phyloP scores from a whole-genome alignment of 768 basidiomycete genomes.

The Leccinum longicurvipes region DNA sequence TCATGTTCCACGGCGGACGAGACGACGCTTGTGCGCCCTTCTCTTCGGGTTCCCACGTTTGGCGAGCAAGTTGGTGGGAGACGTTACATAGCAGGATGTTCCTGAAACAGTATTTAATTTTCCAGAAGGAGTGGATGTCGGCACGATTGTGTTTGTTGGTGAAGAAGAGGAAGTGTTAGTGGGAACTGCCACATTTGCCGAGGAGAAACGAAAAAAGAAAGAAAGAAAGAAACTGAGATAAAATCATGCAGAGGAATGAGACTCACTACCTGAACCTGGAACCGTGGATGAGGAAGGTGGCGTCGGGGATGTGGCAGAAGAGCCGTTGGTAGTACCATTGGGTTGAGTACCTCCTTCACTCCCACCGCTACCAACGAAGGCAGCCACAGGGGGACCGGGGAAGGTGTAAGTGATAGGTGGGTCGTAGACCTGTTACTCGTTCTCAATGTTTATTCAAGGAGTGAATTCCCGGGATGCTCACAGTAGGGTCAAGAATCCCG shows the following conservation, averaged over 20 bases:
- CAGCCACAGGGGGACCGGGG: conserved; percentile 51
- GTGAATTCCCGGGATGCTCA: conserved; percentile 14
- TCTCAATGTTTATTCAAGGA: not conserved
- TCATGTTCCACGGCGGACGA: conserved; percentile 16
- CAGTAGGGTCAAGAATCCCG: conserved; percentile 57
- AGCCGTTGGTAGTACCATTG: conserved; percentile 16
- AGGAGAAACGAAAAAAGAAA: conserved; percentile 11
- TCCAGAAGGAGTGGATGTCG: conserved; percentile 8
- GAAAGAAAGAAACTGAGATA: not conserved
- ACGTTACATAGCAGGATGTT: conserved; percentile 16
- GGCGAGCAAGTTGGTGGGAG: conserved; percentile 10
- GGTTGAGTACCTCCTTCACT: conserved; percentile 20
- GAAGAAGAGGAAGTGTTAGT: conserved; percentile 21
- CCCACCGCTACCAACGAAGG: conserved; percentile 32
- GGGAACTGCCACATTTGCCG: conserved; percentile 20
- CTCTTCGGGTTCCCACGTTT: conserved; percentile 18
- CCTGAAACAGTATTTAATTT: conserved; percentile 6
- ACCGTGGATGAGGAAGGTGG: conserved; percentile 11
- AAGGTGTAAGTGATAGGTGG: conserved; percentile 41
- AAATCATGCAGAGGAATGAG: not conserved
- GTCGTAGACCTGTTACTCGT: conserved; percentile 25
- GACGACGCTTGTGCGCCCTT: conserved; percentile 24
- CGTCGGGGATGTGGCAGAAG: conserved; percentile 13
- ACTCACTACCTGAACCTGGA: conserved; percentile 20
- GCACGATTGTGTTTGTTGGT: not conserved